Conservation (phyloP, 2,329 filamentous ascomycete genomes). For the Sclerotinia glacialis region DNA sequence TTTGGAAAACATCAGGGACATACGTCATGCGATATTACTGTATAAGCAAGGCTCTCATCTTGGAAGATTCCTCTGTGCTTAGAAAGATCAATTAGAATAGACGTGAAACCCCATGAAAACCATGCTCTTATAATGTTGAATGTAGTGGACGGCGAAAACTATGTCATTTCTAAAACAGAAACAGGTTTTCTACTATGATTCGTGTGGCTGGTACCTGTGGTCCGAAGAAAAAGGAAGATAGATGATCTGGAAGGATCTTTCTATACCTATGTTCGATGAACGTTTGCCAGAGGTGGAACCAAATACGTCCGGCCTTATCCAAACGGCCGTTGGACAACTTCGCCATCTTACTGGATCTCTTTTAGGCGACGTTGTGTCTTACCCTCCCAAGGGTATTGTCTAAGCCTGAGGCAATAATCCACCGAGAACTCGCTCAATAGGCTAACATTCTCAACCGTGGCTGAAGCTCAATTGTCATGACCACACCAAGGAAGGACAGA, state of each 20-base stretch:
- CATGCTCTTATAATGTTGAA: not conserved
- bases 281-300: not conserved
- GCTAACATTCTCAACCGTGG: slow-evolving; percentile 19
- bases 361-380: slow-evolving; percentile 19
- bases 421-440: slow-evolving; percentile 11
- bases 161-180: slow-evolving; percentile 7
- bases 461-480: slow-evolving; percentile 9
- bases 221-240: not conserved
- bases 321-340: not conserved
- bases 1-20: not conserved
- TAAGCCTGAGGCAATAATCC: slow-evolving; percentile 11
- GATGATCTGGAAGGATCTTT: not conserved
- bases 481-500: not conserved
- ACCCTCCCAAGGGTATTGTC: not conserved
- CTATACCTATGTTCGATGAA: not conserved
- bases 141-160: not conserved
- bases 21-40: not conserved
- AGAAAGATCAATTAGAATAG: not conserved
- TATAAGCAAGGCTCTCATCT: not conserved
- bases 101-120: not conserved
- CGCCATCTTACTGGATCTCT: not conserved
- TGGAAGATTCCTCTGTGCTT: no score
- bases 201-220: not conserved
- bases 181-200: slow-evolving; percentile 3
- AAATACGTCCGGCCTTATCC: not conserved